These are phyloP conservation scores for Salvia splendens DNA, from an alignment of 257 asterid species.

Conservation along the genomic window DNA sequence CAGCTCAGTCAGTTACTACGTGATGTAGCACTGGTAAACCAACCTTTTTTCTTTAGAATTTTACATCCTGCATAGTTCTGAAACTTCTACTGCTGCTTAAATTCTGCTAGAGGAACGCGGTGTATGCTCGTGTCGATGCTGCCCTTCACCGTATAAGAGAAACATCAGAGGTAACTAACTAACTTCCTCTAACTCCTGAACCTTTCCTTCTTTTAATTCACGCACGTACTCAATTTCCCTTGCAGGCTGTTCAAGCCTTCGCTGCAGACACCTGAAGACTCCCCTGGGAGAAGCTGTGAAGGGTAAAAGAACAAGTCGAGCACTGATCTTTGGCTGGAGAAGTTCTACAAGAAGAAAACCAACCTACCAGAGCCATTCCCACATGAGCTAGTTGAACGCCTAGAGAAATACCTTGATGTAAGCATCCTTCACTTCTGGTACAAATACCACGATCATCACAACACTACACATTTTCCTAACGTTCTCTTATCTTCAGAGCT, in stretches of 20 bases:
- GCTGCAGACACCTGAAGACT: conserved; percentile 79
- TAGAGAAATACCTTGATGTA: conserved; percentile 87
- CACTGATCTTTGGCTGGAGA: conserved; percentile 96
- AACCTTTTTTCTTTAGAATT: neutral
- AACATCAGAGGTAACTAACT: conserved; percentile 68
- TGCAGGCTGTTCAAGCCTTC: conserved; percentile 84
- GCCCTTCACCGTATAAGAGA: conserved; percentile 93
- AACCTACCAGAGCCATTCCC: conserved; percentile 96
- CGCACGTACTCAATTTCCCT: conserved; percentile 9
- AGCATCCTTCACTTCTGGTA: conserved; percentile 40
- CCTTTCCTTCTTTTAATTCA: neutral
- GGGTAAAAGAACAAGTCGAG: conserved; percentile 87
- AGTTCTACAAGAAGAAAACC: conserved; percentile 90
- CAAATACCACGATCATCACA: neutral
- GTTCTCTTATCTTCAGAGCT: conserved; percentile 50
- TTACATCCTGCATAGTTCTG: conserved; percentile 8
- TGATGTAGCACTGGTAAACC: conserved; percentile 90
- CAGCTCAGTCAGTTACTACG: conserved; percentile 76
- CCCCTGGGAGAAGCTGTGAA: conserved; percentile 95
- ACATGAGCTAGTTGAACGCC: conserved; percentile 82
- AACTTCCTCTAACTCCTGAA: conserved; percentile 9
- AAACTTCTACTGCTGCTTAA: neutral
- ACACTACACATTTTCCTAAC: neutral
- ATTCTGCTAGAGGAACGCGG: conserved; percentile 74
- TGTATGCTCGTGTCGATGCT: conserved; percentile 93